These are phyloP conservation scores for Exophiala mesophila DNA, from an alignment of 2,329 filamentous ascomycete species.

Conservation along the genomic window DNA sequence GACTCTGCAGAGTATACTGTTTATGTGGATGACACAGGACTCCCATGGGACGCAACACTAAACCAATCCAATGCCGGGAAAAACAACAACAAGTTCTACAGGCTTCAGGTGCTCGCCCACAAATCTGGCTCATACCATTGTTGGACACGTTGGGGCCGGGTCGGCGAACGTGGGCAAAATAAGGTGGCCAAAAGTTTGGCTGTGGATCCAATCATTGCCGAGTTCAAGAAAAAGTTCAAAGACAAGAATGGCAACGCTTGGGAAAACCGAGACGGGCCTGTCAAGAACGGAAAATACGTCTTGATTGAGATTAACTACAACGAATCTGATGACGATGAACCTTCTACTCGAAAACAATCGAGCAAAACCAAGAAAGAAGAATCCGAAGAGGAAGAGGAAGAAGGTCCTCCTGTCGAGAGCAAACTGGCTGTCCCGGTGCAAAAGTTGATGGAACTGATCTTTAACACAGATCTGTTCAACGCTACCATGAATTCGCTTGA, in stretches of 20 bases:
- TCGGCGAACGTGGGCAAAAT: slow-evolving; percentile 52
- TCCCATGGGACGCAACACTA: slow-evolving; percentile 73
- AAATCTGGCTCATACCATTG: slow-evolving; percentile 39
- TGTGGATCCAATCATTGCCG: slow-evolving; percentile 36
- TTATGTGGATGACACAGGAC: slow-evolving; percentile 59
- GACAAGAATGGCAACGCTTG: slow-evolving; percentile 52
- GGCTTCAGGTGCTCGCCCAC: slow-evolving; percentile 54
- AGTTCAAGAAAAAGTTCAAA: slow-evolving; percentile 55
- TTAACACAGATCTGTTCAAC: slow-evolving; percentile 69
- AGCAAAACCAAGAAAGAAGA: slow-evolving; percentile 27
- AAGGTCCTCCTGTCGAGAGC: slow-evolving; percentile 37
- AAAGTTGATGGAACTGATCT: slow-evolving; percentile 72
- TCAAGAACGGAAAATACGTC: slow-evolving; percentile 65
- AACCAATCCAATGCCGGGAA: slow-evolving; percentile 68
- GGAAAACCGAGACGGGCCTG: slow-evolving; percentile 40
- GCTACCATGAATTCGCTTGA: slow-evolving; percentile 43
- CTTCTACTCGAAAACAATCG: slow-evolving; percentile 24
- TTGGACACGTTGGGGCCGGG: slow-evolving; percentile 79
- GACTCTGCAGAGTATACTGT: slow-evolving; percentile 46
- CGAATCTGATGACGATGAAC: slow-evolving; percentile 55
- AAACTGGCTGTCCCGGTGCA: slow-evolving; percentile 58
- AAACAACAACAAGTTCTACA: slow-evolving; percentile 53
- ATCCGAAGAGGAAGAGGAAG: slow-evolving; percentile 31
- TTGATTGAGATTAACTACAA: slow-evolving; percentile 77
- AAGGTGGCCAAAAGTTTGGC: slow-evolving; percentile 37